Conservation (phyloP, 805 yeast species). For the Soucietia sequanensis region DNA sequence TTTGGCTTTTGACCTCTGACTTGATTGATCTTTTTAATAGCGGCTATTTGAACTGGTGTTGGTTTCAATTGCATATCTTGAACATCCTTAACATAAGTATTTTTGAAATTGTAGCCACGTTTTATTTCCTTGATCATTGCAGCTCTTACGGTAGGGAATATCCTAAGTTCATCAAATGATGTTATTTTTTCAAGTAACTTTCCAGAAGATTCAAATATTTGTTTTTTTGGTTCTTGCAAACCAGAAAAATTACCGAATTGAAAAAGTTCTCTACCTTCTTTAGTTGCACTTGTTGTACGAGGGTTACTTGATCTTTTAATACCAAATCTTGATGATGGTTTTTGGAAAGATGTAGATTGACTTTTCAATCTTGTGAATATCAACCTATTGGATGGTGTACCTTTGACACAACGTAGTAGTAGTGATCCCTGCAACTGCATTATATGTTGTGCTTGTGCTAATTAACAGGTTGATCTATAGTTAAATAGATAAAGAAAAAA, state of each 20-base stretch:
- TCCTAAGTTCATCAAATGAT: slow-evolving; percentile 63
- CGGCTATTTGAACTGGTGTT: slow-evolving; percentile 80
- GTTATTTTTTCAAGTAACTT: slow-evolving; percentile 51
- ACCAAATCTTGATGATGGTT: too few species aligned
- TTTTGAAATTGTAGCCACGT: slow-evolving; percentile 29
- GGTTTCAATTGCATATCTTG: slow-evolving; percentile 47
- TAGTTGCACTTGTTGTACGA: neutral
- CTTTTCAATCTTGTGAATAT: too few species aligned
- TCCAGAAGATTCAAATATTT: slow-evolving; percentile 26
- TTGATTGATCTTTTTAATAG: slow-evolving; percentile 56
- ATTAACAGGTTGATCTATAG: too few species aligned
- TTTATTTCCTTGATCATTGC: slow-evolving; percentile 57
- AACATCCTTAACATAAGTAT: slow-evolving; percentile 29
- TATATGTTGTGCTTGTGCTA: too few species aligned
- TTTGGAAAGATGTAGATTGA: too few species aligned
- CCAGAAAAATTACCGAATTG: slow-evolving; percentile 51
- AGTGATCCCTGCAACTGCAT: too few species aligned
- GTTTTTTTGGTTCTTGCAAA: slow-evolving; percentile 35
- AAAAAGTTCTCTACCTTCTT: slow-evolving; percentile 5
- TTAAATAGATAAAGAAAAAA: too few species aligned
- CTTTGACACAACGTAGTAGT: too few species aligned
- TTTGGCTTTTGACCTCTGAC: slow-evolving; percentile 27
- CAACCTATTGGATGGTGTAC: too few species aligned
- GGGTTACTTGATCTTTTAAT: too few species aligned
- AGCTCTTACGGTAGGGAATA: slow-evolving; percentile 64